Evolutionary conservation across 2,329 filamentous ascomycete species (phyloP), one percentile per base, ranked within the genome.

Genomic region (Plenodomus tracheiphilus): DNA sequence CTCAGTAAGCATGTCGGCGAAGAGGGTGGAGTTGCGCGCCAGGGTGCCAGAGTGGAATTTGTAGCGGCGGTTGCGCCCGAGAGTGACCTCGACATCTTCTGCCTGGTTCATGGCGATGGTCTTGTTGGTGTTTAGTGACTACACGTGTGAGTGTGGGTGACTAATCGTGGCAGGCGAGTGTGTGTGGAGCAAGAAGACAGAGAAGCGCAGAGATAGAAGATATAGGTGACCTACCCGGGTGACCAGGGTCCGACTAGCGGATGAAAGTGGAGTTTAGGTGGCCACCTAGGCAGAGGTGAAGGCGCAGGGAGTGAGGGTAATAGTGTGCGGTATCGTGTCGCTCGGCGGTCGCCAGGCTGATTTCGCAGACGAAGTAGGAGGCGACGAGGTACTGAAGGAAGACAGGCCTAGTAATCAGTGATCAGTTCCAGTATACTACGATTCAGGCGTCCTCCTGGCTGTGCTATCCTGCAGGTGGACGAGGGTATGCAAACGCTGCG

Each of bases 11-110:
- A 69, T 39, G 11, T 61, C 54, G 0, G 61, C 57, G 39, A 74
- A 66, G 16, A 68, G 56, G 1, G 65, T 62, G 2, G 60, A 66
- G 54, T 59, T 66, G 36, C 69, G 62, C 17, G 66, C 65, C 5
- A 74, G 56, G 11, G 66, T 66, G 38, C 65, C 63, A 7, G 70
- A 62, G 47, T 74, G 71, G 20, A 73, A 68, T 21, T 61, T 61
- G 53, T 71, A 69, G 36, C 52, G 56, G 16, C 57, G 59, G 15
- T 64, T 47, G 32, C 65, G 61, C 15, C 63, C 54, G 17, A 74
- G 64, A 11, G 66, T 54, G 22, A 74, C 45, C 34, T 65, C 58
- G 9, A 73, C 69, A 30, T 72, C 69, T 47, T 71, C 66, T n/a
- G 59, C 53, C 52, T 69, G 64, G 30, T 69, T 62, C 65, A 68